A percentile compares a stretch with the other conserved stretches of the same genome.
Evolutionary conservation across 1,284 basidiomycete genomes (phyloP).

Genomic region (Leccinum subrobustum): DNA sequence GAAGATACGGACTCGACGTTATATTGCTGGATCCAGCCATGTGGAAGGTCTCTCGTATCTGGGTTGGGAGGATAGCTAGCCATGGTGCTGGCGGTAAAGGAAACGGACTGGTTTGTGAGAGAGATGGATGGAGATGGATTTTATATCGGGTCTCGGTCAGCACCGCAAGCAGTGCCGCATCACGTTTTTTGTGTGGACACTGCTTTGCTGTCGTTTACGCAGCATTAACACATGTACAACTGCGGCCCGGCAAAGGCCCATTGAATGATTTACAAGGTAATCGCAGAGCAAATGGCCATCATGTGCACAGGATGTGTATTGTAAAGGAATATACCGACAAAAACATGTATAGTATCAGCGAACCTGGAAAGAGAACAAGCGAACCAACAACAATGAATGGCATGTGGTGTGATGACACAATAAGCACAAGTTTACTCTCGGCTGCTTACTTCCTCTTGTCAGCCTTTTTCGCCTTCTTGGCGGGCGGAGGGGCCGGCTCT

Average conservation of each 20-base stretch:
- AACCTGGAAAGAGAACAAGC: slow-evolving; percentile 10
- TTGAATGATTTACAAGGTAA: slow-evolving; percentile 14
- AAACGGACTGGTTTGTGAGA: slow-evolving; percentile 6
- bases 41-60: slow-evolving; percentile 61
- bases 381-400: slow-evolving; percentile 8
- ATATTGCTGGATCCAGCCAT: slow-evolving; percentile 69
- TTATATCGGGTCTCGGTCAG: slow-evolving; percentile 26
- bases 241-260: slow-evolving; percentile 20
- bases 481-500: slow-evolving; percentile 32
- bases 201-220: slow-evolving; percentile 36
- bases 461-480: slow-evolving; percentile 36
- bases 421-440: slow-evolving; percentile 3
- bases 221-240: slow-evolving; percentile 10
- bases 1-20: slow-evolving; percentile 56
- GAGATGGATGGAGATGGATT: slow-evolving; percentile 14
- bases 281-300: neutral
- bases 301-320: slow-evolving; percentile 18
- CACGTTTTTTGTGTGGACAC: slow-evolving; percentile 30
- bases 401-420: slow-evolving; percentile 7
- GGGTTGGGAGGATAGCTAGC: slow-evolving; percentile 58
- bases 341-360: slow-evolving; percentile 30
- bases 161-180: slow-evolving; percentile 21
- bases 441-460: slow-evolving; percentile 33
- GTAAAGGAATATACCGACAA: slow-evolving; percentile 35
- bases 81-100: slow-evolving; percentile 22